phyloP scores from a whole-genome alignment of 768 basidiomycete genomes.

The Trametes sanguinea region DNA sequence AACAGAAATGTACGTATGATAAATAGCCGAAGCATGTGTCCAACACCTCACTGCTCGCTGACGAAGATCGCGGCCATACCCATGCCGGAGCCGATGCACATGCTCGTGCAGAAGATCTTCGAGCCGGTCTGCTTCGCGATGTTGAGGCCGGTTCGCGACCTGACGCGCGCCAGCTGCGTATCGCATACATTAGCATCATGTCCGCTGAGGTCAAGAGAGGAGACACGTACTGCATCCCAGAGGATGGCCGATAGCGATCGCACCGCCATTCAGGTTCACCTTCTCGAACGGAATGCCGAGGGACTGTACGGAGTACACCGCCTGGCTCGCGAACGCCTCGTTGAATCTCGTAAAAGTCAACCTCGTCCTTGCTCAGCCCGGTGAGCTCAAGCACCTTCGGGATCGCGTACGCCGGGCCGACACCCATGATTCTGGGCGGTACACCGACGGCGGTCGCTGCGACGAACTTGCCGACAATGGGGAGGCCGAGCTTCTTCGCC shows the following conservation, averaged over 20 bases:
- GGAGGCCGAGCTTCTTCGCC: conserved; percentile 82
- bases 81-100: conserved; percentile 92
- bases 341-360: conserved; percentile 94
- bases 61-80: conserved; percentile 89
- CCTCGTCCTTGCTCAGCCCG: conserved; percentile 65
- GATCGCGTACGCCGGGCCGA: conserved; percentile 89
- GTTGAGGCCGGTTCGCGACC: conserved; percentile 82
- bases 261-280: conserved; percentile 87
- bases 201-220: neutral
- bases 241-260: conserved; percentile 88
- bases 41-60: conserved; percentile 63
- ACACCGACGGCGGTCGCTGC: conserved; percentile 73
- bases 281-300: conserved; percentile 73
- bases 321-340: conserved; percentile 87
- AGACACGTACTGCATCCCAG: conserved; percentile 73
- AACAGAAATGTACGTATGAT: neutral
- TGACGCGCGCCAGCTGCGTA: conserved; percentile 77
- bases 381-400: conserved; percentile 69
- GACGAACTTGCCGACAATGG: conserved; percentile 85
- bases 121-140: conserved; percentile 76
- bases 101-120: conserved; percentile 83
- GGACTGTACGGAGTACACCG: conserved; percentile 69
- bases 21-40: neutral
- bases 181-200: neutral
- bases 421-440: conserved; percentile 86